These are phyloP conservation scores for Neonectria coccinea DNA, from an alignment of 2,329 filamentous ascomycete genomes.

Conservation along the genomic window DNA sequence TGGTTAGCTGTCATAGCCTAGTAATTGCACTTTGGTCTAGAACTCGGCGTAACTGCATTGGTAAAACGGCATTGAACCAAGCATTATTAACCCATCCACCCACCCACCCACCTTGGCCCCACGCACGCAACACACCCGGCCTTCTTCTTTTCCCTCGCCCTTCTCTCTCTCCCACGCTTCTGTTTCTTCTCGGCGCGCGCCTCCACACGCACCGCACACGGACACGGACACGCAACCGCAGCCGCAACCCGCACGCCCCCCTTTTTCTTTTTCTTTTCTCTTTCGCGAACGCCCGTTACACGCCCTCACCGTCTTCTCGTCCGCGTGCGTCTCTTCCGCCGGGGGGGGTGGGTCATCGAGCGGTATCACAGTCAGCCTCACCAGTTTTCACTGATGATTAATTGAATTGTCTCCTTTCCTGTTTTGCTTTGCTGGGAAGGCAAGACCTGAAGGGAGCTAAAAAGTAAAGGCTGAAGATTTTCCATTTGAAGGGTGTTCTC, in stretches of 20 bases:
- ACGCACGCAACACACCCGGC: neutral
- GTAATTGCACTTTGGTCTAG: neutral
- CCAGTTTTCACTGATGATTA: neutral
- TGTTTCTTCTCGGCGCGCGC: neutral
- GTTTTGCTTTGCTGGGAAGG: neutral
- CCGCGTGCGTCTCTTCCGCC: neutral
- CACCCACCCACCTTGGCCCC: neutral
- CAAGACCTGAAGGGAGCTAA: neutral
- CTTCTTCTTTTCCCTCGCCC: neutral
- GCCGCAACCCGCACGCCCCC: neutral
- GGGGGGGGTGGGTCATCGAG: too few species aligned
- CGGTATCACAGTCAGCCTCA: neutral
- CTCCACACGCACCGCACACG: neutral
- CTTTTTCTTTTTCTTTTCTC: neutral
- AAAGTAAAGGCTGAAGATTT: slow-evolving; percentile 5
- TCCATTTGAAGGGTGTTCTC: slow-evolving; percentile 12
- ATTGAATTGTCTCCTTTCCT: too few species aligned
- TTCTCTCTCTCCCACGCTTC: neutral
- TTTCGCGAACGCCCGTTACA: neutral
- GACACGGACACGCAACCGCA: neutral
- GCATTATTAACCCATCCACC: neutral
- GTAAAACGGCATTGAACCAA: neutral
- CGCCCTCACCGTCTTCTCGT: slow-evolving; percentile 5
- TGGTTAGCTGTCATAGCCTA: neutral
- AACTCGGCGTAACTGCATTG: neutral